Percentiles rank a stretch among this genome's conserved stretches.
phyloP scores from a whole-genome alignment of 148 eudicot genomes.

The Nepenthes gracilis region DNA sequence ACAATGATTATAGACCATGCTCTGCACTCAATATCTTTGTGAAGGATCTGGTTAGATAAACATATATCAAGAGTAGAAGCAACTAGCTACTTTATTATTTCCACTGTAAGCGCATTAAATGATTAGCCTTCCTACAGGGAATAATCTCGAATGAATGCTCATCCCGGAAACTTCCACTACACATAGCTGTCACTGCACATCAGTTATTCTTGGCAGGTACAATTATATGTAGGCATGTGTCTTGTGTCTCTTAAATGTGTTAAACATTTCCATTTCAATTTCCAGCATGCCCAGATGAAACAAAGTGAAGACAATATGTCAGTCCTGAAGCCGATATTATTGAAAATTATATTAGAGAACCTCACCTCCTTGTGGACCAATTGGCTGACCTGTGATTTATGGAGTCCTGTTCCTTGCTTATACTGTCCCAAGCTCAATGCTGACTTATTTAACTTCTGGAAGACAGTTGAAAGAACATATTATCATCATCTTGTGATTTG shows the following conservation, averaged over 20 bases:
- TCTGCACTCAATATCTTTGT: conserved; percentile 99
- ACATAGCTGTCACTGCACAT: conserved; percentile 76
- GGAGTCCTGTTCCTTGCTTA: no score
- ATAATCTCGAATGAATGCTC: conserved; percentile 87
- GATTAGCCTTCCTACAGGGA: conserved; percentile 40
- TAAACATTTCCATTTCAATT: background rate
- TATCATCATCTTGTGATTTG: no score
- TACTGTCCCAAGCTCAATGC: no score
- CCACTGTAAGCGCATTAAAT: background rate
- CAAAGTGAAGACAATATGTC: no score
- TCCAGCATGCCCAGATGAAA: no score
- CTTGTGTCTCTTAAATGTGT: background rate
- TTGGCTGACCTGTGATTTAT: no score
- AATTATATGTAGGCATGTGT: background rate
- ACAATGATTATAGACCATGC: conserved; percentile 84
- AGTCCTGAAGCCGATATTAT: no score
- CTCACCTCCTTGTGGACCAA: no score
- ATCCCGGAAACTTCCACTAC: conserved; percentile 78
- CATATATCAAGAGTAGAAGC: background rate
- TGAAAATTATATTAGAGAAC: no score
- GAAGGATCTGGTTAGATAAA: conserved; percentile 84
- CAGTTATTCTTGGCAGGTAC: conserved; percentile 89
- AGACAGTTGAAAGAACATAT: no score
- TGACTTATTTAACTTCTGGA: no score
- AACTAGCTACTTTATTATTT: background rate